phyloP scores from a whole-genome alignment of 2,329 filamentous ascomycete species.

The Sphaerulina musiva region DNA sequence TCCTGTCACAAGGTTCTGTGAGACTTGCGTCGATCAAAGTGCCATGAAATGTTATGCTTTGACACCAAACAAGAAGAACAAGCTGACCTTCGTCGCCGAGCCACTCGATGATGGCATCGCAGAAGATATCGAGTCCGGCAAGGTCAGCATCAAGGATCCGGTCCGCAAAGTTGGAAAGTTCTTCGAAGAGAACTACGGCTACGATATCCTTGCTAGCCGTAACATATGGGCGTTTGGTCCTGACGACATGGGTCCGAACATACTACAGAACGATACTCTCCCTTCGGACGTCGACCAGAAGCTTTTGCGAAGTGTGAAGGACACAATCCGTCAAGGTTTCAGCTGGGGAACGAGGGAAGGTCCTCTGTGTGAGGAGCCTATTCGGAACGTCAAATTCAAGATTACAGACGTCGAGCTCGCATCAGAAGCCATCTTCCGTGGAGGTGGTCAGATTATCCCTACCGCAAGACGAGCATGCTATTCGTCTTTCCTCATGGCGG shows the following conservation, averaged over 20 bases:
- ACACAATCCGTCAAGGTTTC: slow-evolving; percentile 92
- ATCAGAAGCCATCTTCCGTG: slow-evolving; percentile 84
- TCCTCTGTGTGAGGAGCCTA: slow-evolving; percentile 95
- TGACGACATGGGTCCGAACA: slow-evolving; percentile 89
- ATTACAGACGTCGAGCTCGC: slow-evolving; percentile 86
- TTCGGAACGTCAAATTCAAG: slow-evolving; percentile 96
- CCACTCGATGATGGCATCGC: slow-evolving; percentile 92
- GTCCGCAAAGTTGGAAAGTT: slow-evolving; percentile 91
- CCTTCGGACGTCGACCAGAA: slow-evolving; percentile 94
- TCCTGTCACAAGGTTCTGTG: slow-evolving; percentile 93
- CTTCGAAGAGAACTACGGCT: slow-evolving; percentile 95
- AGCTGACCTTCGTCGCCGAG: slow-evolving; percentile 96
- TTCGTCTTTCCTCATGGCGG: slow-evolving; percentile 94
- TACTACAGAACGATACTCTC: slow-evolving; percentile 92
- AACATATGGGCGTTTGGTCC: slow-evolving; percentile 99
- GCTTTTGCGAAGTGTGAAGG: slow-evolving; percentile 75
- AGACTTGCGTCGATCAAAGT: slow-evolving; percentile 94
- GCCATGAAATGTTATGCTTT: slow-evolving; percentile 97
- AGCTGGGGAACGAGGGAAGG: slow-evolving; percentile 95
- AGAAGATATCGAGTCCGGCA: slow-evolving; percentile 85
- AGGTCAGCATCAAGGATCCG: slow-evolving; percentile 86
- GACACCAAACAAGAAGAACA: slow-evolving; percentile 99
- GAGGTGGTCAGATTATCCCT: slow-evolving; percentile 94
- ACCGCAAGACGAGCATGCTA: slow-evolving; percentile 90
- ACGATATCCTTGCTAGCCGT: slow-evolving; percentile 86